These are phyloP conservation scores for Acer negundo DNA, from an alignment of 345 rosid genomes.

Conservation along the genomic window DNA sequence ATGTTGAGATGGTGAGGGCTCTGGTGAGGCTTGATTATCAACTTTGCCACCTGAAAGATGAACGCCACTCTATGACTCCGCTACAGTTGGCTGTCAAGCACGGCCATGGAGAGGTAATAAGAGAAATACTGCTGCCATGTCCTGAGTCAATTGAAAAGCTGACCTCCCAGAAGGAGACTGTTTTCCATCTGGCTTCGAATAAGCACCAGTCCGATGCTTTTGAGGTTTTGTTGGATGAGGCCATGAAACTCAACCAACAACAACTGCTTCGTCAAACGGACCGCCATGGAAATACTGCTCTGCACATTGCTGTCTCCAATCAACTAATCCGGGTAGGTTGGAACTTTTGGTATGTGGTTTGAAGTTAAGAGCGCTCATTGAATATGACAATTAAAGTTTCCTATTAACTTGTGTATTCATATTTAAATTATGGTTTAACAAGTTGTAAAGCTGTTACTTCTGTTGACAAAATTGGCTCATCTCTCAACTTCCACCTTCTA, in stretches of 20 bases:
- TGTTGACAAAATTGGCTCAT: no score
- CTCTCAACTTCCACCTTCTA: no score
- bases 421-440: not conserved
- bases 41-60: not conserved
- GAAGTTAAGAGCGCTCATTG: no score
- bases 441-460: slow-evolving; percentile 3
- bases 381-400: no score
- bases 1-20: not conserved
- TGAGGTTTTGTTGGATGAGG: slow-evolving; percentile 12
- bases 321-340: no score
- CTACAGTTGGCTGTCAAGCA: not conserved
- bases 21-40: not conserved
- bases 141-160: not conserved
- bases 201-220: not conserved
- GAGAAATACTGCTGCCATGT: not conserved
- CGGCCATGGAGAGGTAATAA: slow-evolving; percentile 5
- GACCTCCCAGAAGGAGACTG: not conserved
- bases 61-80: not conserved
- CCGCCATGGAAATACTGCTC: slow-evolving; percentile 11
- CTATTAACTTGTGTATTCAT: no score
- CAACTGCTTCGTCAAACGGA: slow-evolving; percentile 3
- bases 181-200: slow-evolving; percentile 18
- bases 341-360: no score
- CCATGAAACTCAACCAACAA: not conserved
- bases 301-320: slow-evolving; percentile 12